Conservation (phyloP, 768 basidiomycete species). For the Mycena capillaripes region DNA sequence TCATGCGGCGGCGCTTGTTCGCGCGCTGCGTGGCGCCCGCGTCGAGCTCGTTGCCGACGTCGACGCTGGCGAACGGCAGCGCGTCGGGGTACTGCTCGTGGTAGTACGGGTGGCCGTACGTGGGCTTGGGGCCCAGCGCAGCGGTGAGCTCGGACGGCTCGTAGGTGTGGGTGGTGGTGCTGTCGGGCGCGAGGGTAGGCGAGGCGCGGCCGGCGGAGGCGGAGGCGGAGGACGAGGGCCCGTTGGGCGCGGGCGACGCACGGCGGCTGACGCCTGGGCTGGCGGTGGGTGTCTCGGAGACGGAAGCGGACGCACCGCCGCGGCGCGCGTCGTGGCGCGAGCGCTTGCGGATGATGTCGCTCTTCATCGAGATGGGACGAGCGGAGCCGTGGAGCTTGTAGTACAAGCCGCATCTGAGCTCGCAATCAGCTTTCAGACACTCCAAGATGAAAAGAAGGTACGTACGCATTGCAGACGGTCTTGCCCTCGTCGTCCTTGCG, state of each 20-base stretch:
- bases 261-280: conserved; percentile 83
- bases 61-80: conserved; percentile 66
- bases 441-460: conserved; percentile 37
- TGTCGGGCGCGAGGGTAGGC: conserved; percentile 79
- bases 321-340: conserved; percentile 86
- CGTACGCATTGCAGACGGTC: conserved; percentile 92
- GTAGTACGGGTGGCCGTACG: conserved; percentile 46
- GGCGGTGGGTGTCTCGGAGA: conserved; percentile 79
- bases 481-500: conserved; percentile 93
- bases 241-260: conserved; percentile 71
- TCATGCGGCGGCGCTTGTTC: conserved; percentile 82
- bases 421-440: background rate
- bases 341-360: conserved; percentile 90
- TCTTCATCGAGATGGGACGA: conserved; percentile 92
- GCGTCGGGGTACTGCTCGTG: conserved; percentile 58
- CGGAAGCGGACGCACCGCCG: conserved; percentile 51
- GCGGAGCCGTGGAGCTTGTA: conserved; percentile 90
- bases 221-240: conserved; percentile 78
- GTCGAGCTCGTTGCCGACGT: conserved; percentile 60
- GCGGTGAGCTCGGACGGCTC: conserved; percentile 67
- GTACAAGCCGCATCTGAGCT: conserved; percentile 80
- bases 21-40: conserved; percentile 59
- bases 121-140: conserved; percentile 53
- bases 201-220: conserved; percentile 68
- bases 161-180: conserved; percentile 66